Conservation (phyloP, 2,329 filamentous ascomycete species). For the Colletotrichum musae region DNA sequence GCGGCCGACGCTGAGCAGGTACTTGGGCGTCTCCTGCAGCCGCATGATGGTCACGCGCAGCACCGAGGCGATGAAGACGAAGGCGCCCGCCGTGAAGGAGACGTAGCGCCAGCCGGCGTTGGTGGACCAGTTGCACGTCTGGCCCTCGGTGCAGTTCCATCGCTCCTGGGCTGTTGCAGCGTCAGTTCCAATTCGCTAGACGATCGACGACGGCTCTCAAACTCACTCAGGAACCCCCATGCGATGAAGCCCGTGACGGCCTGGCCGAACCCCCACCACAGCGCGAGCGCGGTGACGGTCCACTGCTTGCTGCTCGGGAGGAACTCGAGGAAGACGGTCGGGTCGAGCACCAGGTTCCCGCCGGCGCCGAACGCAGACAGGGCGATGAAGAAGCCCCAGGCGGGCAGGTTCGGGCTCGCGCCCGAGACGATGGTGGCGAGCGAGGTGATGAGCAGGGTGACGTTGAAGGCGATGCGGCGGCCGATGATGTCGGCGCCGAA, state of each 20-base stretch:
- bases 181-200: not conserved
- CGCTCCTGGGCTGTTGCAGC: constrained; percentile 49
- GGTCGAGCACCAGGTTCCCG: constrained; percentile 76
- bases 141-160: constrained; percentile 59
- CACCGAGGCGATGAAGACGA: constrained; percentile 65
- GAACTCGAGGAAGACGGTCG: constrained; percentile 63
- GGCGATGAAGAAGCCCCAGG: constrained; percentile 71
- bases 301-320: constrained; percentile 70
- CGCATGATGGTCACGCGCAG: constrained; percentile 67
- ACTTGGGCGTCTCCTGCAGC: constrained; percentile 73
- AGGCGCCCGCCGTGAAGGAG: constrained; percentile 60
- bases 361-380: constrained; percentile 73
- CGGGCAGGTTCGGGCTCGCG: constrained; percentile 72
- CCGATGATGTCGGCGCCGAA: constrained; percentile 75
- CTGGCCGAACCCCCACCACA: constrained; percentile 66
- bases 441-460: constrained; percentile 71
- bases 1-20: constrained; percentile 65
- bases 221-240: constrained; percentile 63
- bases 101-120: constrained; percentile 68
- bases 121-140: constrained; percentile 55
- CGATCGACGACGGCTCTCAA: not conserved
- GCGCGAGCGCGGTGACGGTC: constrained; percentile 74
- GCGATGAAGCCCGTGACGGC: constrained; percentile 63
- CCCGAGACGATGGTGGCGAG: constrained; percentile 74
- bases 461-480: constrained; percentile 74